Conservation (phyloP, 768 basidiomycete genomes). For the Calocybe gangraenosa region DNA sequence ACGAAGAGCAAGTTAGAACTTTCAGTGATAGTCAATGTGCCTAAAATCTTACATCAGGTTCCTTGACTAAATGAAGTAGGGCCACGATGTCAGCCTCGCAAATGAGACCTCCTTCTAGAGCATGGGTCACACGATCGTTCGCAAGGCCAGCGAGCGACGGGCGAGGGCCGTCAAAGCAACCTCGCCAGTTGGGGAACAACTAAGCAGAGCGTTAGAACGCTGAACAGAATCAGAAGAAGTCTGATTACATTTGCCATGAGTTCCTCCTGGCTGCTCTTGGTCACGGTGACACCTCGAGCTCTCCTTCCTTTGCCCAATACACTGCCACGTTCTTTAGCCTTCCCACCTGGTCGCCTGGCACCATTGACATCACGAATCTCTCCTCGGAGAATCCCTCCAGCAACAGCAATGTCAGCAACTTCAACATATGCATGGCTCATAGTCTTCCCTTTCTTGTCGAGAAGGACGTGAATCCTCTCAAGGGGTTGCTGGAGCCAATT, state of each 20-base stretch:
- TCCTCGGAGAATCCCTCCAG: conserved; percentile 63
- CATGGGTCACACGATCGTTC: conserved; percentile 51
- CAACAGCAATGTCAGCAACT: conserved; percentile 55
- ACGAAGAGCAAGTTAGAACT: conserved; percentile 15
- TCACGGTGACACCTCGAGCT: conserved; percentile 81
- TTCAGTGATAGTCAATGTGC: background rate
- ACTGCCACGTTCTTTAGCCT: conserved; percentile 38
- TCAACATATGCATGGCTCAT: conserved; percentile 83
- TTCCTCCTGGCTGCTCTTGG: conserved; percentile 77
- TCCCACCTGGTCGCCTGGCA: conserved; percentile 32
- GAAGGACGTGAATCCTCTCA: conserved; percentile 68
- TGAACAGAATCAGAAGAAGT: conserved; percentile 2
- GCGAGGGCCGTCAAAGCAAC: conserved; percentile 62
- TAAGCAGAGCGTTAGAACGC: no score
- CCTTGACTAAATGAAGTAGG: conserved; percentile 65
- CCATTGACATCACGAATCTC: conserved; percentile 35
- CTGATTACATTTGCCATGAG: conserved; percentile 71
- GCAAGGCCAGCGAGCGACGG: conserved; percentile 66
- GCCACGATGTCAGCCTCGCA: conserved; percentile 64
- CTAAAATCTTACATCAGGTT: conserved; percentile 59
- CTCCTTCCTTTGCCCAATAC: conserved; percentile 76
- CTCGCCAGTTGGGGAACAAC: conserved; percentile 81
- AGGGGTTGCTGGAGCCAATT: conserved; percentile 72
- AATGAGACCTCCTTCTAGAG: conserved; percentile 62
- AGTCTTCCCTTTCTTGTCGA: conserved; percentile 81